Evolutionary conservation across 1,284 basidiomycete genomes (phyloP).

Genomic region (Sanghuangporus baumii): DNA sequence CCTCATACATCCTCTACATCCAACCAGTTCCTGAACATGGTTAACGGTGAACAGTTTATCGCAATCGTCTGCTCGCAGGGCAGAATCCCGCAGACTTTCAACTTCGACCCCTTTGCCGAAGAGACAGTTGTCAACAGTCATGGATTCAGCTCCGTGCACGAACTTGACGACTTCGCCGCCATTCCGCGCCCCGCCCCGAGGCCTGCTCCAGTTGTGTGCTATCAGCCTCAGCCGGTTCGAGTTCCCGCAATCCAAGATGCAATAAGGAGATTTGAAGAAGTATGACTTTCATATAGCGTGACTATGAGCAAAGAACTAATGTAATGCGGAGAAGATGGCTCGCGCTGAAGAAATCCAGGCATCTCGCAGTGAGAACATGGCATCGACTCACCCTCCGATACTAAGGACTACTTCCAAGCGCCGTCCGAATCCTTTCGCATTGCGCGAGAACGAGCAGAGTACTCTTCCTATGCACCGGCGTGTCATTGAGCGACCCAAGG

Average conservation of each 20-base stretch:
- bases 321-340: background rate
- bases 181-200: background rate
- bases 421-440: background rate
- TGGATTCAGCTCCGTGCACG: too few species aligned
- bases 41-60: background rate
- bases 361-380: background rate
- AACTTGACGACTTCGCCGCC: too few species aligned
- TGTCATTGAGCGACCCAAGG: background rate
- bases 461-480: background rate
- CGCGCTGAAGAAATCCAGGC: too few species aligned
- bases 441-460: background rate
- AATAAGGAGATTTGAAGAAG: background rate
- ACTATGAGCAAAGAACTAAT: background rate
- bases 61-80: too few species aligned
- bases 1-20: background rate
- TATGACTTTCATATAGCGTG: background rate
- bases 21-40: background rate
- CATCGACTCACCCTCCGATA: background rate
- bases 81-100: too few species aligned
- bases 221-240: background rate
- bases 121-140: too few species aligned
- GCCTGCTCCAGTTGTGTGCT: background rate
- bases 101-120: too few species aligned
- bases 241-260: background rate
- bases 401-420: background rate